These are phyloP conservation scores for Teratosphaeria zuluensis DNA, from an alignment of 2,329 filamentous ascomycete species.

Conservation along the genomic window DNA sequence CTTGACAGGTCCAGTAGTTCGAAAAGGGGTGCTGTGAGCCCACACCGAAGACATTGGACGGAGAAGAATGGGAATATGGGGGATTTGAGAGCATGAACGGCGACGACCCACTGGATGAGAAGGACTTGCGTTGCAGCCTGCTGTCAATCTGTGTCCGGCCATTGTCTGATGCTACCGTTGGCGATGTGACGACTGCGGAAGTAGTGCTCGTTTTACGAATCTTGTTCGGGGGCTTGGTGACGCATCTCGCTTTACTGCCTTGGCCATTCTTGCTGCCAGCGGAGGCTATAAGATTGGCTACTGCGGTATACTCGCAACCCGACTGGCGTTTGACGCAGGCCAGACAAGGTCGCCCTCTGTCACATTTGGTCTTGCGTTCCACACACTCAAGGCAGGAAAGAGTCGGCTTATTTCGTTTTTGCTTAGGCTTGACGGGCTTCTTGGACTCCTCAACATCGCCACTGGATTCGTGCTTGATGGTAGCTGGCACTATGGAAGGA, in stretches of 20 bases:
- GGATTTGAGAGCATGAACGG: conserved; percentile 59
- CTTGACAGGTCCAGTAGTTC: conserved; percentile 76
- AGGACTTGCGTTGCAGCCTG: conserved; percentile 11
- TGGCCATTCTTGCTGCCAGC: conserved; percentile 35
- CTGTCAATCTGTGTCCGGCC: conserved; percentile 19
- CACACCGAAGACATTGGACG: conserved; percentile 72
- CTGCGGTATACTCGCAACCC: conserved; percentile 63
- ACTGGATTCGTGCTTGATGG: conserved; percentile 1
- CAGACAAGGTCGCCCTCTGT: conserved; percentile 55
- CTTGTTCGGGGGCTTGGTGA: conserved; percentile 27
- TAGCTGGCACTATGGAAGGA: background rate
- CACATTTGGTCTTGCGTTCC: conserved; percentile 77
- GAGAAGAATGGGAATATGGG: conserved; percentile 59
- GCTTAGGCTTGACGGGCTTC: conserved; percentile 39
- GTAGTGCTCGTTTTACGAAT: conserved; percentile 20
- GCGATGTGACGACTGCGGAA: conserved; percentile 13
- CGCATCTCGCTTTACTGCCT: conserved; percentile 19
- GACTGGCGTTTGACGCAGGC: conserved; percentile 67
- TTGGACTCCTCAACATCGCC: background rate
- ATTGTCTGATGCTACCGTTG: conserved; percentile 15
- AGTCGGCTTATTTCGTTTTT: conserved; percentile 77
- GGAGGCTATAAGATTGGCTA: conserved; percentile 59
- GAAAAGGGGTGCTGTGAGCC: conserved; percentile 70
- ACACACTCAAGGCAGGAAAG: conserved; percentile 72
- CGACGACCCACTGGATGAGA: conserved; percentile 14